Base-by-base conservation (phyloP, 768 basidiomycete species). In the Suillus luteus region DNA sequence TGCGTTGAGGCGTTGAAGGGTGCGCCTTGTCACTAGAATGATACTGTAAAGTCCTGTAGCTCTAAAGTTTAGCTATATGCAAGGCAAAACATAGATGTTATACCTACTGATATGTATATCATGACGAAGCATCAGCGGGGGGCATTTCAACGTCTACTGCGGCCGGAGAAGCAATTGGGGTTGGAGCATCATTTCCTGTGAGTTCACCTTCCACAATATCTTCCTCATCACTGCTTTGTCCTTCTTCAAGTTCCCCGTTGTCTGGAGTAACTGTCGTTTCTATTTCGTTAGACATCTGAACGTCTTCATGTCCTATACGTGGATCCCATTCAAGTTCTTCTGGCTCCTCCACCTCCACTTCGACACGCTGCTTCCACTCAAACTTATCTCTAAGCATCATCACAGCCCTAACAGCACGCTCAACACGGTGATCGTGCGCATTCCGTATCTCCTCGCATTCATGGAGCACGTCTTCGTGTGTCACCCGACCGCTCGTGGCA, bases 281-380 rank as follows among this genome's bases (percentile, higher is more conserved):
- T 9, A n/a, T 69, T 35, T 58, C 70, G 4, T 62, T 55, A 40
- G 38, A 61, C 41, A 35, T 58, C 7, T 66, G 65, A 19, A 46
- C 35, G 59, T 64, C 27, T 37, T 71, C 62, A 17, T 67, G 52
- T 19, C 72, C 78, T 12, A 78, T 37, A 48, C 85, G 78, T 5
- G 88, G 87, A 67, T 88, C 88, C 87, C 88, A 90, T 22, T 85
- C 86, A 43, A 90, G 75, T 66, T 92, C 91, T 67, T 92, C 90
- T 3, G 89, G 90, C 73, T 92, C 91, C 66, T 90, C 91, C 15
- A 86, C 85, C 69, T 89, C 87, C 14, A 92, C 91, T 65, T 85
- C 86, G 24, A 93, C 89, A n/a, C 92, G 81, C 67, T 86, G 85
- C 72, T 87, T 88, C 89, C 91, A 92, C 55, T 93, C 91, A 72